Percentiles rank a stretch among this genome's conserved stretches.
Conservation (phyloP, 2,329 filamentous ascomycete species). For the Diaporthe sp. region DNA sequence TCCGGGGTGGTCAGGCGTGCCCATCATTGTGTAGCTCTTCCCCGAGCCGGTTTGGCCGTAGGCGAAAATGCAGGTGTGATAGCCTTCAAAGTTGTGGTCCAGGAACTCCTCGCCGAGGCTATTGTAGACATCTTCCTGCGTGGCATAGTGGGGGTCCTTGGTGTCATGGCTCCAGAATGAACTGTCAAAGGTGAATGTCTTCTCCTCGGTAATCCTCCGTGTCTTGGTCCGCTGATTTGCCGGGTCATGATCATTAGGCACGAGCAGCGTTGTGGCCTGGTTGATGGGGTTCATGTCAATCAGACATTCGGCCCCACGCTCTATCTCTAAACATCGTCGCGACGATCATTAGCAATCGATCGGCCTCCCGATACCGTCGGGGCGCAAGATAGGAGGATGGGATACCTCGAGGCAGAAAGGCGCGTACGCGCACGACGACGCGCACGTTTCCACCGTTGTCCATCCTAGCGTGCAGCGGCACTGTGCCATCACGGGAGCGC, state of each 20-base stretch:
- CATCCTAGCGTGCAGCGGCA: constrained; percentile 66
- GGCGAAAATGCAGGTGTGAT: constrained; percentile 99
- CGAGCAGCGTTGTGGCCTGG: constrained; percentile 83
- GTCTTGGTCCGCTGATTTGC: constrained; percentile 69
- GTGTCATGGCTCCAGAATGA: constrained; percentile 96
- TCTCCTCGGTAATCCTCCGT: constrained; percentile 84
- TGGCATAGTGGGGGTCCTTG: constrained; percentile 84
- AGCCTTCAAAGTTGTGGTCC: constrained; percentile 99
- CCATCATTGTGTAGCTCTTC: constrained; percentile 99
- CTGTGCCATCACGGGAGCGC: constrained; percentile 76
- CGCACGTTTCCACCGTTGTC: constrained; percentile 80
- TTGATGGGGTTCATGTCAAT: constrained; percentile 91
- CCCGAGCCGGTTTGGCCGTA: constrained; percentile 98
- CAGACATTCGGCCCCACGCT: constrained; percentile 84
- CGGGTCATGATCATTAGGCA: constrained; percentile 57
- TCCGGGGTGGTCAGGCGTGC: constrained; percentile 83
- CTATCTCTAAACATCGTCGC: constrained; percentile 71
- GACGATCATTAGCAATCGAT: constrained; percentile 18
- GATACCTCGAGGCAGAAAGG: constrained; percentile 81
- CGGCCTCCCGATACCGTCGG: constrained; percentile 18
- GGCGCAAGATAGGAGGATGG: neutral
- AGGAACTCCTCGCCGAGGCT: constrained; percentile 95
- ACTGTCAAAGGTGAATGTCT: constrained; percentile 94
- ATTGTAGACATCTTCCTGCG: constrained; percentile 94
- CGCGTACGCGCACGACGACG: constrained; percentile 84